A percentile compares a stretch with the other conserved stretches of the same genome.
Conservation (phyloP, 1,139 yeast genomes). For the Suhomyces taliae region DNA sequence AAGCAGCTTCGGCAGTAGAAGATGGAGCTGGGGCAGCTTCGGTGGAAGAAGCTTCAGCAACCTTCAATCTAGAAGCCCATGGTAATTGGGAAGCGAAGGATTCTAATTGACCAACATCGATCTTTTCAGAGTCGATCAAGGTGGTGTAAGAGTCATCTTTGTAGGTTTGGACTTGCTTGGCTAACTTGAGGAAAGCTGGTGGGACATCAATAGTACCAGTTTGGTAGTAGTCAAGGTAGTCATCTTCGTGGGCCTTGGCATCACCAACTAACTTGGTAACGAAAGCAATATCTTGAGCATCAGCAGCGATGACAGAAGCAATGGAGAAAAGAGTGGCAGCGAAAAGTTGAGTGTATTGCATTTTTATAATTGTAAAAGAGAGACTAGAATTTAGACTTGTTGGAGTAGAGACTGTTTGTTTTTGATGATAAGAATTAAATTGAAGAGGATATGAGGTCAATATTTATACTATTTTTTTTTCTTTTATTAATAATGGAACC, state of each 20-base stretch:
- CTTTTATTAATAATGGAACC: too few relatives aligned
- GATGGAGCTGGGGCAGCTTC: slow-evolving; percentile 3
- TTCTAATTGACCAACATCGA: slow-evolving; percentile 24
- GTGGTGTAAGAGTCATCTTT: slow-evolving; percentile 42
- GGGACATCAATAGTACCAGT: slow-evolving; percentile 28
- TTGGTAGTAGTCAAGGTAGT: slow-evolving; percentile 24
- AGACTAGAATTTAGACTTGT: not conserved
- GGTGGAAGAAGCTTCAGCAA: slow-evolving; percentile 19
- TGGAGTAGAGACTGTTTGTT: not conserved
- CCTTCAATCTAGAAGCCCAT: slow-evolving; percentile 38
- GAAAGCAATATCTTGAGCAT: slow-evolving; percentile 28
- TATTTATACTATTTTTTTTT: slow-evolving; percentile 1
- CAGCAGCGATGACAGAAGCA: slow-evolving; percentile 13
- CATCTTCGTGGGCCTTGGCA: slow-evolving; percentile 20
- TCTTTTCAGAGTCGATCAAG: slow-evolving; percentile 23
- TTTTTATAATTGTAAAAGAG: slow-evolving; percentile 5
- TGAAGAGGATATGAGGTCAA: not conserved
- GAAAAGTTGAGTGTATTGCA: slow-evolving; percentile 11
- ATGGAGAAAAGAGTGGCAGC: slow-evolving; percentile 6
- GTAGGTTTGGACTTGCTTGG: slow-evolving; percentile 35
- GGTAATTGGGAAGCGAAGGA: slow-evolving; percentile 40
- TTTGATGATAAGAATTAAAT: not conserved
- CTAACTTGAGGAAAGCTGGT: slow-evolving; percentile 23
- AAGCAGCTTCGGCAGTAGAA: slow-evolving; percentile 5
- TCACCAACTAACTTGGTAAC: slow-evolving; percentile 31